These are phyloP conservation scores for Brassica juncea DNA, from an alignment of 345 rosid genomes.

Conservation along the genomic window DNA sequence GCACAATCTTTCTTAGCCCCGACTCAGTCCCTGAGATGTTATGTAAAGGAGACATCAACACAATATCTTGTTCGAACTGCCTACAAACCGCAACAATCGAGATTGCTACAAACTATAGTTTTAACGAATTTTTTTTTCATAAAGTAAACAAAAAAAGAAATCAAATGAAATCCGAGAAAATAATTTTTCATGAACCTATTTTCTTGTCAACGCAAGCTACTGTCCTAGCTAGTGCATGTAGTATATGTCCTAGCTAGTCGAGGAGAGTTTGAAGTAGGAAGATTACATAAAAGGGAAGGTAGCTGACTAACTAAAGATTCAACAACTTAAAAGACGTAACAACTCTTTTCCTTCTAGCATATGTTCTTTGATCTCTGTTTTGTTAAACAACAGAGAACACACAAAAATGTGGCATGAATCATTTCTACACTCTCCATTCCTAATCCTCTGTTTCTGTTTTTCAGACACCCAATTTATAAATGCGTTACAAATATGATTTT, in stretches of 20 bases:
- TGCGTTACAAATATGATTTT: neutral
- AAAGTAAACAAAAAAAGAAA: no score
- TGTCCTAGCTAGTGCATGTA: no score
- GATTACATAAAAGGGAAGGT: no score
- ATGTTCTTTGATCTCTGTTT: neutral
- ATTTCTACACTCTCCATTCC: neutral
- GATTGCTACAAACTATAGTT: slow-evolving; percentile 26
- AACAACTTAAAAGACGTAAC: no score
- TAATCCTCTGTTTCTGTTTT: neutral
- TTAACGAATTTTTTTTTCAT: neutral
- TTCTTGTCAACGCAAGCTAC: no score
- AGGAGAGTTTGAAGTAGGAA: no score
- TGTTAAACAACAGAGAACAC: neutral
- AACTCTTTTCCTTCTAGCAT: no score
- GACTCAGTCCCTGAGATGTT: slow-evolving; percentile 33
- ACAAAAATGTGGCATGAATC: neutral
- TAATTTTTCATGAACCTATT: no score
- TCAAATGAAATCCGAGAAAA: no score
- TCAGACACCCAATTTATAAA: neutral
- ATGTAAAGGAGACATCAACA: slow-evolving; percentile 40
- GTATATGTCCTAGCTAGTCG: no score
- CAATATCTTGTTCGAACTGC: slow-evolving; percentile 25
- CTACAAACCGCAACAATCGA: slow-evolving; percentile 9
- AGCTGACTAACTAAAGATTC: no score
- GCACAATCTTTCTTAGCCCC: slow-evolving; percentile 13